Evolutionary conservation across 352 stramenopile species (phyloP), one percentile per base, ranked within the genome.

Genomic region (Phytophthora multivora): DNA sequence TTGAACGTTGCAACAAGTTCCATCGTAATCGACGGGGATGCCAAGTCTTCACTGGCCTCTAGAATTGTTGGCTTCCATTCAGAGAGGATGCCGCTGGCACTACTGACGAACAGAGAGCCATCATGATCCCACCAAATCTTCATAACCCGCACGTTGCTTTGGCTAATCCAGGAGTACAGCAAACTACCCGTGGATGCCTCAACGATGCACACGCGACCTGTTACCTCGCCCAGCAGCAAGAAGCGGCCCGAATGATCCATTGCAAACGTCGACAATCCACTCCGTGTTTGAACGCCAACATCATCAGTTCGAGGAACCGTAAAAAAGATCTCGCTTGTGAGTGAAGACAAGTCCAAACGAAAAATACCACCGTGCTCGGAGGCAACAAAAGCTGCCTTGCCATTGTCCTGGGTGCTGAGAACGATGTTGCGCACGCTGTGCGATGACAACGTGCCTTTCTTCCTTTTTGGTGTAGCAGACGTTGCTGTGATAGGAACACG

Each of bases 71-170:
- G 51, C 4, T 55, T 63, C 84, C 86, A 96, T 55, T 95, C 86
- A 33, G 55, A 53, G 7, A 96, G 66, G n/a, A 63, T 63, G 1
- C 86, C 79, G 36, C 84, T 83, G 5, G 80, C 79, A 42, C 69
- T 79, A 49, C 80, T 81, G 6, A 87, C 78, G 51, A 93, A 83
- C 1, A 95, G 51, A 23, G 77, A 74, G n/a, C 64, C 57, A 38
- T 59, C 43, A 6, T 77, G 39, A 18, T 80, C 52, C 80, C 83
- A 93, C 75, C 80, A 86, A 28, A 94, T 70, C 52, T 90, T 91
- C 71, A 94, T 83, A 51, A 93, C 67, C 3, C 86, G 78, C 38
- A 67, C 31, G 8, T 77, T 77, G 1, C 45, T 21, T 51, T 91
- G 82, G 1, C 80, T 75, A 51, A 68, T 79, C 83, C 83, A 93